Base-by-base conservation (phyloP, 306 rosid species). In the Quercus berberidifolia region DNA sequence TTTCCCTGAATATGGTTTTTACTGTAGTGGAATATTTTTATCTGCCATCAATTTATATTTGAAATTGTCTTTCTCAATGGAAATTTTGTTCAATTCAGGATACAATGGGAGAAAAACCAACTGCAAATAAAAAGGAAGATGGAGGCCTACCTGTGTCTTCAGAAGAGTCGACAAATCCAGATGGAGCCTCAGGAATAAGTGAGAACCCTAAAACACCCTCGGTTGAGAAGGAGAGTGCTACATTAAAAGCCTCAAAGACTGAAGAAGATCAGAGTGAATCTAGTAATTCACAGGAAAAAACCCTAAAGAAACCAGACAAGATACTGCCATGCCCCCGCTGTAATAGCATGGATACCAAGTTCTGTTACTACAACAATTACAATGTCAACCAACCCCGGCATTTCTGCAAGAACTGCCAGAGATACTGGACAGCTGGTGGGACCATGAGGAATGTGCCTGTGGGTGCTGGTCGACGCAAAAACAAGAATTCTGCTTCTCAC, bases 381-480 rank as follows among this genome's bases (percentile, higher is more conserved):
- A 94, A 92, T 15, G 90, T 94, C 75, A 90, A 84, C 64, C 98
- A 94, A 76, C 98, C 98, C 1, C 96, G 98, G 11, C 92, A 94
- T 75, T 94, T 94, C 83, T 94, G 98, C 80, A 94, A 94, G 86
- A 91, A 88, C 78, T 94, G 98, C 60, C 98, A 90, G 78, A 87
- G 98, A 80, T 94, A 94, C 75, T 94, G 98, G 98, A 94, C 98
- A 6, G 91, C 97, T 3, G 98, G 98, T 57, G 98, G 98, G 54
- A 86, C 88, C 76, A 94, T 90, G 90, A 86, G 98, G 80, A 90
- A 88, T 68, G 92, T 94, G 21, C 94, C 92, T 0, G 92, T 94
- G 5, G 98, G 97, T 0, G 96, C 98, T 11, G 98, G 98, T 57
- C 97, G 98, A 5, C 92, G 98, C 75, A 94, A 90, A 86, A 92